Evolutionary conservation across 2,329 filamentous ascomycete genomes (phyloP).

Genomic region (Phaeophleospora eucalypticola): DNA sequence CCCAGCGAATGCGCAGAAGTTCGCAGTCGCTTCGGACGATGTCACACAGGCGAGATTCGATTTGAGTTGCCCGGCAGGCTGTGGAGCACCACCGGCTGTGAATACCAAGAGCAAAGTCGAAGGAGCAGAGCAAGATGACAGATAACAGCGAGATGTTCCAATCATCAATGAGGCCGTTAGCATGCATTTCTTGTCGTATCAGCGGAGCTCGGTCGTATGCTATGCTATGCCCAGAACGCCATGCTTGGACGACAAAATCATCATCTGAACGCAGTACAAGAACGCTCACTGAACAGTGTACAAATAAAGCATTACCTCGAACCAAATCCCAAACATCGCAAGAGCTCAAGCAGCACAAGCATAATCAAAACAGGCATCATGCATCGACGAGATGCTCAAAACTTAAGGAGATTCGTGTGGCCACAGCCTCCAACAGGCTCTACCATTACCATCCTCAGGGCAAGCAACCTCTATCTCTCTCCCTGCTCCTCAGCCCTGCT

Average conservation of each 20-base stretch:
- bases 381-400: neutral
- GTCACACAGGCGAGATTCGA: conserved; percentile 1
- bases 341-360: neutral
- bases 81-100: too few species aligned
- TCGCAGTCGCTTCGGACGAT: conserved; percentile 8
- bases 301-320: neutral
- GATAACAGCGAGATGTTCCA: too few species aligned
- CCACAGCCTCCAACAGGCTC: neutral
- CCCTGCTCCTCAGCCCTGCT: too few species aligned
- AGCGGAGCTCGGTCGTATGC: neutral
- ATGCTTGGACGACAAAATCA: neutral
- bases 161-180: neutral
- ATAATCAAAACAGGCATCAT: too few species aligned
- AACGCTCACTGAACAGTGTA: neutral
- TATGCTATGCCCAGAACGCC: neutral
- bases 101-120: neutral
- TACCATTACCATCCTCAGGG: too few species aligned
- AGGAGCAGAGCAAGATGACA: neutral
- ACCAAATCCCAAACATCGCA: neutral
- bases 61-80: conserved; percentile 4
- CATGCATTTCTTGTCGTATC: neutral
- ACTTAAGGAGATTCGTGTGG: neutral
- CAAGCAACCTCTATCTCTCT: too few species aligned
- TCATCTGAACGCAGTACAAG: neutral
- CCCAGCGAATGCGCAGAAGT: conserved; percentile 4